Conservation (phyloP, 2,329 filamentous ascomycete genomes). For the Trichoderma semiorbis region DNA sequence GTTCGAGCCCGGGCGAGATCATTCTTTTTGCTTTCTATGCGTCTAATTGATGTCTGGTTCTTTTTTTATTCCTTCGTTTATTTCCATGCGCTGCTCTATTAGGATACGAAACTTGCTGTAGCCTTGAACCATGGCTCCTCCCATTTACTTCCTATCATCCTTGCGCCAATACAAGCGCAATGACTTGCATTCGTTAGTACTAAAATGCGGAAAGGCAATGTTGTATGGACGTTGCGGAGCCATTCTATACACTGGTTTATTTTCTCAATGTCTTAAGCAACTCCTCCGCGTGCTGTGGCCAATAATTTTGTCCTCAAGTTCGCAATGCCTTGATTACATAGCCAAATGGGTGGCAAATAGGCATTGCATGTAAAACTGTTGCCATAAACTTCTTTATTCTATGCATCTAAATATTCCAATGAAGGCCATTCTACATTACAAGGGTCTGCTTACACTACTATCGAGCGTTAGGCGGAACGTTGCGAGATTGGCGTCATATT, state of each 20-base stretch:
- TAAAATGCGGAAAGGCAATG: neutral
- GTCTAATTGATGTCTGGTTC: neutral
- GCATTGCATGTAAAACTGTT: neutral
- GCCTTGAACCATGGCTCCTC: neutral
- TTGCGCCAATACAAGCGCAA: neutral
- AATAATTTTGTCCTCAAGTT: neutral
- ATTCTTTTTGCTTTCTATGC: neutral
- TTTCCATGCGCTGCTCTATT: neutral
- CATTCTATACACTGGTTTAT: neutral
- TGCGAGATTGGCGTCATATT: neutral
- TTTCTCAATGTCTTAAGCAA: neutral
- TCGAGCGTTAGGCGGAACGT: neutral
- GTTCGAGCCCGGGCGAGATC: slow-evolving; percentile 20
- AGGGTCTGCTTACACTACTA: neutral
- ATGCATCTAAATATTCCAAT: neutral
- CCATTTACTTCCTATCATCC: neutral
- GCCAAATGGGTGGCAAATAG: neutral
- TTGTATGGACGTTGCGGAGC: neutral
- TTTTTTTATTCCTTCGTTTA: neutral
- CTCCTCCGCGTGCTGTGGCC: neutral
- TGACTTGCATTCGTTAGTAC: neutral
- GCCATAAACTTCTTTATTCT: neutral
- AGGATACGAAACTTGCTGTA: neutral
- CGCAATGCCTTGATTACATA: neutral
- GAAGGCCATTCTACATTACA: neutral